These are phyloP conservation scores for Lathyrus aphaca DNA, from an alignment of 306 rosid species.

Conservation along the genomic window DNA sequence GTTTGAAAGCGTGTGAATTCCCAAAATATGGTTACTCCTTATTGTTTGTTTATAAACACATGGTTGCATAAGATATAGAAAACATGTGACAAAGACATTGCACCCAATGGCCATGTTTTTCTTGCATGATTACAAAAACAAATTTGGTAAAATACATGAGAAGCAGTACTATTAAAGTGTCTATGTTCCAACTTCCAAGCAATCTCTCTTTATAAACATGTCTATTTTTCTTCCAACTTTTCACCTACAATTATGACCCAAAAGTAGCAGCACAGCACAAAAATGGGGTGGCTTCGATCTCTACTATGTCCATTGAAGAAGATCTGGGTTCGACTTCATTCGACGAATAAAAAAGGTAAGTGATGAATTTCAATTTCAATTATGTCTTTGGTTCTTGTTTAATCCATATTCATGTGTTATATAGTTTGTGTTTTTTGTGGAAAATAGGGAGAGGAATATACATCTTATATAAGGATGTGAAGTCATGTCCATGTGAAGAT, in stretches of 20 bases:
- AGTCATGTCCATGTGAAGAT: conserved; percentile 74
- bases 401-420: too few relatives aligned
- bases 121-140: conserved; percentile 50
- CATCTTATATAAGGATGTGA: conserved; percentile 74
- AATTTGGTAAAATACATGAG: conserved; percentile 33
- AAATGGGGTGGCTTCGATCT: conserved; percentile 69
- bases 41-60: not conserved
- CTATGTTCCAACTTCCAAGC: conserved; percentile 38
- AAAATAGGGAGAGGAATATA: conserved; percentile 64
- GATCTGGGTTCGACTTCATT: conserved; percentile 69
- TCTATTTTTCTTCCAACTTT: conserved; percentile 40
- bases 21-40: conserved; percentile 21
- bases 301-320: conserved; percentile 68
- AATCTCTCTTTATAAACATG: conserved; percentile 33
- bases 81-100: conserved; percentile 52
- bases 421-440: not conserved
- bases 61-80: conserved; percentile 36
- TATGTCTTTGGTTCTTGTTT: too few relatives aligned
- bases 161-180: conserved; percentile 46
- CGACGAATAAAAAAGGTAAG: conserved; percentile 53
- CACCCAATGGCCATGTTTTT: conserved; percentile 50
- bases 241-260: conserved; percentile 43
- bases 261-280: conserved; percentile 29
- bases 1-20: conserved; percentile 28
- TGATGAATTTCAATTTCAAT: not conserved